Evolutionary conservation across 306 rosid species (phyloP), one percentile per base, ranked within the genome.

Genomic region (Pterocarpus macrocarpus): DNA sequence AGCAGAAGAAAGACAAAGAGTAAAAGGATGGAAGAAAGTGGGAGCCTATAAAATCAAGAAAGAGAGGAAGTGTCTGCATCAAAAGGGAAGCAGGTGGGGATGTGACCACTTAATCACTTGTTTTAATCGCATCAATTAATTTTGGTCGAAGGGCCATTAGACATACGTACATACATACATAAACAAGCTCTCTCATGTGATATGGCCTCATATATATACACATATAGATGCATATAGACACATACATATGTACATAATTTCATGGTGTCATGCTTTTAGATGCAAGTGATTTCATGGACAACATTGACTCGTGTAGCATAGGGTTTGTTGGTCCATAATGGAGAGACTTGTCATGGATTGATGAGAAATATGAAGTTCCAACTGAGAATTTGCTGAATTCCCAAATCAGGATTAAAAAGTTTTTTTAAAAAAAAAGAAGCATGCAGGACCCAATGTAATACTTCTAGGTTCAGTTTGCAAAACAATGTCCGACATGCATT

Each of bases 201-300:
- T 22, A 22, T 22, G 28, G 28, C 28, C 28, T 22, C 28, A 22
- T 22, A 22, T 22, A 22, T 22, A 22, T 22, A 22, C 28, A 22
- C 28, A 22, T 22, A 22, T 22, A 22, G 28, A 22, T 22, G 1
- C 28, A 22, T 22, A 22, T 22, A 22, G 28, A 22, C 28, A 22
- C 28, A 22, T 22, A 22, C 28, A 22, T 22, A 22, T 22, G 28
- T 22, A 22, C 28, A 63, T 47, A 36, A 43, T 57, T 73, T 81
- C n/a, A 52, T 30, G 49, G 34, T 64, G 84, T 16, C 75, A 39
- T 43, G 45, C 45, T 68, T 68, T 28, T 47, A 52, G 62, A 43
- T 41, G 62, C 52, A 56, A 43, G 52, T 66, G 68, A 69, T 44
- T 43, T 56, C n/a, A 58, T 15, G 33, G 63, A 49, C 67, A 74